Conservation (phyloP, 1,284 basidiomycete genomes). For the Apiotrichum akiyoshidainum region DNA sequence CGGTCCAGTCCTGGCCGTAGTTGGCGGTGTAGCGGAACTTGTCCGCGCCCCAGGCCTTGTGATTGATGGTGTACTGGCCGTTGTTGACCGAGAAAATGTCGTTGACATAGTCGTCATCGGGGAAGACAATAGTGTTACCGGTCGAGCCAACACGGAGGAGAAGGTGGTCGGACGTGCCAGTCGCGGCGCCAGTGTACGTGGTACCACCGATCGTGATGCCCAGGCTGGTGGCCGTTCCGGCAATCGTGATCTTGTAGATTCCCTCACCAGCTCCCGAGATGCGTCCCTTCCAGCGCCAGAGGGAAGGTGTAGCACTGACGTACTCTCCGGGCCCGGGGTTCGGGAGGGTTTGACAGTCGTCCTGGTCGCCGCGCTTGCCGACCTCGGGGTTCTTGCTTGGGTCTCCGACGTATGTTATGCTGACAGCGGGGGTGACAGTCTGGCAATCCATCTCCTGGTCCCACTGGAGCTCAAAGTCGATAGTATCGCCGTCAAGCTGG, state of each 20-base stretch:
- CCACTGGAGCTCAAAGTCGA: constrained; percentile 73
- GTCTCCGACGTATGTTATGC: constrained; percentile 64
- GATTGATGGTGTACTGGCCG: constrained; percentile 69
- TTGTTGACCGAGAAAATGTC: constrained; percentile 61
- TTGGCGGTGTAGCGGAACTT: constrained; percentile 78
- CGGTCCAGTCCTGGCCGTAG: constrained; percentile 78
- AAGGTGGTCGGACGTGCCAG: constrained; percentile 62
- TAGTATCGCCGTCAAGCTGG: constrained; percentile 56
- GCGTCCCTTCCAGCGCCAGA: constrained; percentile 70
- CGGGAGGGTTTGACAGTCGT: constrained; percentile 38
- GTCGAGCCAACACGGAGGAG: constrained; percentile 70
- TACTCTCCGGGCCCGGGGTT: constrained; percentile 50
- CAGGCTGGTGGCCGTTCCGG: constrained; percentile 51
- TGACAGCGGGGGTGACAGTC: constrained; percentile 61
- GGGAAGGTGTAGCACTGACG: constrained; percentile 59
- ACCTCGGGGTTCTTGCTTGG: constrained; percentile 52
- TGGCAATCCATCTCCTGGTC: constrained; percentile 70
- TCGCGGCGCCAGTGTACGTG: constrained; percentile 31
- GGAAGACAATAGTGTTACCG: constrained; percentile 77
- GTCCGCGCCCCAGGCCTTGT: constrained; percentile 80
- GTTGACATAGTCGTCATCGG: constrained; percentile 63
- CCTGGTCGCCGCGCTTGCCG: background rate
- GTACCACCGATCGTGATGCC: too few relatives aligned
- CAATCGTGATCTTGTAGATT: constrained; percentile 28
- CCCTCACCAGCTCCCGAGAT: constrained; percentile 56